Percentiles rank a stretch among this genome's conserved stretches.
Conservation (phyloP, 2,329 filamentous ascomycete species). For the Colletotrichum sojae region DNA sequence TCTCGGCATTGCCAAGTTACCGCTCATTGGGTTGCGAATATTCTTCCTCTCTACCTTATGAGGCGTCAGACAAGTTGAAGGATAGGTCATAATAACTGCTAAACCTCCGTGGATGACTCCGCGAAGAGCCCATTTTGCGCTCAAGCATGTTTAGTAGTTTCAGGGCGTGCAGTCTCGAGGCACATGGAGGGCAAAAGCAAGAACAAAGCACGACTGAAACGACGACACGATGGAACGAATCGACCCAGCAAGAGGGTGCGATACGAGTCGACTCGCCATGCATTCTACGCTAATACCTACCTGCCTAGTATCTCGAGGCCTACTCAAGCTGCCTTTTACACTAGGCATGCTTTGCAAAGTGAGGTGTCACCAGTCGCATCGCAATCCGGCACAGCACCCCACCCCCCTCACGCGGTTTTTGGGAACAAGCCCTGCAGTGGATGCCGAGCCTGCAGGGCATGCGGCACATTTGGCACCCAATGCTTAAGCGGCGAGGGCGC, state of each 20-base stretch:
- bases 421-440: constrained; percentile 35
- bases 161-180: constrained; percentile 4
- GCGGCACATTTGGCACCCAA: constrained; percentile 36
- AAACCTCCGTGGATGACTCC: constrained; percentile 5
- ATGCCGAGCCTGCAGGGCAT: constrained; percentile 39
- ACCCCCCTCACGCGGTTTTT: constrained; percentile 20
- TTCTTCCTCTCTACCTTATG: constrained; percentile 10
- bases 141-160: constrained; percentile 3
- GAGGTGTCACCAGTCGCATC: constrained; percentile 17
- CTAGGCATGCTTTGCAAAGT: too few species aligned
- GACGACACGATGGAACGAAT: too few species aligned
- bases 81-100: constrained; percentile 5
- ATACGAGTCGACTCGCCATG: too few species aligned
- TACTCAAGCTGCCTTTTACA: too few species aligned
- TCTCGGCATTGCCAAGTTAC: background rate
- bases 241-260: too few species aligned
- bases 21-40: background rate
- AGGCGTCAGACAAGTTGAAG: constrained; percentile 21
- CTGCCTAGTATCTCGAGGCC: too few species aligned
- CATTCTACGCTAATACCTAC: too few species aligned
- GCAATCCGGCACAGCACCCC: constrained; percentile 31
- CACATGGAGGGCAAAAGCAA: too few species aligned
- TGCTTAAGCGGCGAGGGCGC: constrained; percentile 29
- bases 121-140: background rate
- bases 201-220: too few species aligned